Percentiles rank a stretch among this genome's conserved stretches.
Conservation (phyloP, 163 green algal species). For the Scenedesmus sp. region DNA sequence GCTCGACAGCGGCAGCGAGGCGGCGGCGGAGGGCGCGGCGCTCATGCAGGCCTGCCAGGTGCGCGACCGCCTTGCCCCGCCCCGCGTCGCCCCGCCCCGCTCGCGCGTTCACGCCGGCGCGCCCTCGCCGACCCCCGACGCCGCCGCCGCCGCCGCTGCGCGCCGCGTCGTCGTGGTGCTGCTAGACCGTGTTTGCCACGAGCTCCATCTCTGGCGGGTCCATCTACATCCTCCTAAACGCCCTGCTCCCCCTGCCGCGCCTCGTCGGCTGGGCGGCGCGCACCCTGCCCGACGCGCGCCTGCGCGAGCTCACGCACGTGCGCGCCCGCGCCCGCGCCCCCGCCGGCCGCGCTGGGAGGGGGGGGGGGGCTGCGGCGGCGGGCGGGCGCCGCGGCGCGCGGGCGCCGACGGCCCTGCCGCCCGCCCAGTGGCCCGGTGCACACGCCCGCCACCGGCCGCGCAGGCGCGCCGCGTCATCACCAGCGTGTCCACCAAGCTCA, state of each 20-base stretch:
- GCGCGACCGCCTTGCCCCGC: not conserved
- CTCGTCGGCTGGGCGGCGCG: constrained; percentile 18
- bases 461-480: constrained; percentile 36
- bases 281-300: constrained; percentile 18
- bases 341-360: too few species aligned
- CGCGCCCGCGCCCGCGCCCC: too few species aligned
- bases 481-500: constrained; percentile 13
- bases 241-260: not conserved
- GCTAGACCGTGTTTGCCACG: constrained; percentile 36
- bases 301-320: constrained; percentile 21
- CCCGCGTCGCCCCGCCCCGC: not conserved
- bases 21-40: not conserved
- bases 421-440: too few species aligned
- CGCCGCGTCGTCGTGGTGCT: not conserved
- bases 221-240: constrained; percentile 20
- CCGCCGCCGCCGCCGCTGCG: too few species aligned
- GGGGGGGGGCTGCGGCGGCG: too few species aligned
- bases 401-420: too few species aligned
- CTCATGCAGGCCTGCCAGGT: constrained; percentile 35
- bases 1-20: not conserved
- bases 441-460: too few species aligned
- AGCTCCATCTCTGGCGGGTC: not conserved
- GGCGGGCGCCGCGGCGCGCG: too few species aligned
- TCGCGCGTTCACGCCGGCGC: not conserved
- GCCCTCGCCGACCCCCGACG: too few species aligned